A percentile compares a stretch with the other conserved stretches of the same genome.
These are phyloP conservation scores for Entoloma clypeatum DNA, from an alignment of 1,284 basidiomycete genomes.

Conservation along the genomic window DNA sequence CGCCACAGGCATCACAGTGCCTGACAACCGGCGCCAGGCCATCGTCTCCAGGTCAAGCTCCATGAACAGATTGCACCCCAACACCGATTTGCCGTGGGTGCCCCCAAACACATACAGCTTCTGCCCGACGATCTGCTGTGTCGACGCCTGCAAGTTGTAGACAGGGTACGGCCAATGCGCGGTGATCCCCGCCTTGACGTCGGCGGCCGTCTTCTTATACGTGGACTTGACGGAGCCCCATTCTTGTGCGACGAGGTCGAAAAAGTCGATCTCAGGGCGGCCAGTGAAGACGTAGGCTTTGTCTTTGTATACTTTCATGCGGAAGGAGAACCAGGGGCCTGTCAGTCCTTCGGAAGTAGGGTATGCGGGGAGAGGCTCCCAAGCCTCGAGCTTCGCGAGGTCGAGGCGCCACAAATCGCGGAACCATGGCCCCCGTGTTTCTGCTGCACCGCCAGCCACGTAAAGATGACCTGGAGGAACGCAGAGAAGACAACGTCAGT, in stretches of 20 bases:
- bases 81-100: conserved; percentile 14
- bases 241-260: conserved; percentile 16
- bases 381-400: conserved; percentile 12
- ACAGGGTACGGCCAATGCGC: conserved; percentile 18
- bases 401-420: conserved; percentile 19
- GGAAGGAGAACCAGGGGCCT: conserved; percentile 15
- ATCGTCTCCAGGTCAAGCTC: conserved; percentile 21
- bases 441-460: conserved; percentile 14
- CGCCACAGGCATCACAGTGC: conserved; percentile 12
- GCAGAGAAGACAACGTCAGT: neutral
- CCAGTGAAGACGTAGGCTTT: conserved; percentile 20
- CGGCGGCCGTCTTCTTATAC: conserved; percentile 3
- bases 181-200: conserved; percentile 1
- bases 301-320: conserved; percentile 11
- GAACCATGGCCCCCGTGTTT: conserved; percentile 13
- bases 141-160: conserved; percentile 16
- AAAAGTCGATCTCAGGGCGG: conserved; percentile 13
- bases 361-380: conserved; percentile 15
- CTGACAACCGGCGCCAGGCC: conserved; percentile 16
- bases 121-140: conserved; percentile 17
- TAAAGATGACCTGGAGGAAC: conserved; percentile 9
- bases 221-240: conserved; percentile 13
- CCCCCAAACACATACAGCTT: conserved; percentile 17
- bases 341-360: conserved; percentile 5
- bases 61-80: conserved; percentile 23